A percentile compares a stretch with the other conserved stretches of the same genome.
These are phyloP conservation scores for Globisporangium echinulatum DNA, from an alignment of 352 stramenopile genomes.

Conservation along the genomic window DNA sequence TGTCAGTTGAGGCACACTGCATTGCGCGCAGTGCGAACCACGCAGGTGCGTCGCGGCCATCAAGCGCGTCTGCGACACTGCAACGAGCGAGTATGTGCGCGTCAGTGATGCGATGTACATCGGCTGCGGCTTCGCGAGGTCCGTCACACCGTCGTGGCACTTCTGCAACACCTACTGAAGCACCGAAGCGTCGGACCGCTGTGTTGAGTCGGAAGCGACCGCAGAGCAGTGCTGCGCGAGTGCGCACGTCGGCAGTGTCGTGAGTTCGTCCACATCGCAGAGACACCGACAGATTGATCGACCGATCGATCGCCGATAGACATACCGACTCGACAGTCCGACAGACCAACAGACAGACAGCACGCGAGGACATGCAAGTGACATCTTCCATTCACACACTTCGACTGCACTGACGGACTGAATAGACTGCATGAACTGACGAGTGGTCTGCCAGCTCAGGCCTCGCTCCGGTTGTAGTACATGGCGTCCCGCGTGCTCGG, in stretches of 20 bases:
- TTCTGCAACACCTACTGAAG: background rate
- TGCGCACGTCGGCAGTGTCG: background rate
- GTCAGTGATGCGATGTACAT: conserved; percentile 18
- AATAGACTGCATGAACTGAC: background rate
- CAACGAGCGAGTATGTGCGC: background rate
- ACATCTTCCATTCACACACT: too few species aligned
- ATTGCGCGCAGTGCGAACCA: conserved; percentile 7
- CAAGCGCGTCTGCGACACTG: background rate
- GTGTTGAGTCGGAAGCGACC: conserved; percentile 1
- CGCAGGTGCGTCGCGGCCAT: conserved; percentile 2
- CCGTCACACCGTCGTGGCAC: conserved; percentile 1
- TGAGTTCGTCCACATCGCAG: background rate
- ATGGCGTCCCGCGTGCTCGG: conserved; percentile 1
- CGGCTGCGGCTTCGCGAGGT: conserved; percentile 10
- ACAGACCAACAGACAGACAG: too few species aligned
- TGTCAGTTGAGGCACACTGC: background rate
- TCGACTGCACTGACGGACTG: background rate
- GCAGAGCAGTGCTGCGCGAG: conserved; percentile 1
- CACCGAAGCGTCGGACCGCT: background rate
- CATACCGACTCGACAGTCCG: too few species aligned
- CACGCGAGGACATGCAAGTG: too few species aligned
- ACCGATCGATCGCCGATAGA: background rate
- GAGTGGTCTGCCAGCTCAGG: background rate
- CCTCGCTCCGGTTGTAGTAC: conserved; percentile 11
- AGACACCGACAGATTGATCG: background rate